Percentiles rank a stretch among this genome's conserved stretches.
Conservation (phyloP, 129 eudicot genomes). For the Tanacetum coccineum region DNA sequence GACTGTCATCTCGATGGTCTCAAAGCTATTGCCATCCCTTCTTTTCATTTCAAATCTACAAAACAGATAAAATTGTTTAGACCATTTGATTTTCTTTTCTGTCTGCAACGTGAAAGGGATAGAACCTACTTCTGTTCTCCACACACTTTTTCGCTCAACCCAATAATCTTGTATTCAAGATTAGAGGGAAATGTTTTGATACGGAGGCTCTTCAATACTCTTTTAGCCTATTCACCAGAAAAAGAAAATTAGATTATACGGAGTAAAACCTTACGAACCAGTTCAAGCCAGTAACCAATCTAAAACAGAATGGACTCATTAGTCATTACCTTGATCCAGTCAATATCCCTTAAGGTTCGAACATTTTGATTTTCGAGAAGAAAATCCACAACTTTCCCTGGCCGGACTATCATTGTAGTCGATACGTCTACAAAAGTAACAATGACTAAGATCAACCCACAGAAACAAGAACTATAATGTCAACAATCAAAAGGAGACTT, state of each 20-base stretch:
- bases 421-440: slow-evolving; percentile 47
- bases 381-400: slow-evolving; percentile 90
- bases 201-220: slow-evolving; percentile 66
- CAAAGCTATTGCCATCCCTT: slow-evolving; percentile 34
- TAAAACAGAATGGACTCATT: background rate
- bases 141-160: slow-evolving; percentile 72
- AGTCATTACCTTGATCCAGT: slow-evolving; percentile 66
- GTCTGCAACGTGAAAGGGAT: background rate
- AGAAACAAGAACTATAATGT: background rate
- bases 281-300: slow-evolving; percentile 1
- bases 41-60: slow-evolving; percentile 60
- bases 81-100: background rate
- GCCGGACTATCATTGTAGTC: slow-evolving; percentile 69
- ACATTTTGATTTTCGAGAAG: too few species aligned
- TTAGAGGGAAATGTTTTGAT: slow-evolving; percentile 54
- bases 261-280: background rate
- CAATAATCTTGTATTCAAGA: slow-evolving; percentile 61
- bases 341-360: slow-evolving; percentile 40
- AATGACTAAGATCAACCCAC: background rate
- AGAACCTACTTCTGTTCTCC: slow-evolving; percentile 55
- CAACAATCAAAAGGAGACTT: background rate
- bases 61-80: background rate
- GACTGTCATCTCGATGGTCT: slow-evolving; percentile 46
- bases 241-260: background rate
- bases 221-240: slow-evolving; percentile 56